Percentiles rank a stretch among this genome's conserved stretches.
Evolutionary conservation across 345 rosid genomes (phyloP).

Genomic region (Boechera divaricarpa): DNA sequence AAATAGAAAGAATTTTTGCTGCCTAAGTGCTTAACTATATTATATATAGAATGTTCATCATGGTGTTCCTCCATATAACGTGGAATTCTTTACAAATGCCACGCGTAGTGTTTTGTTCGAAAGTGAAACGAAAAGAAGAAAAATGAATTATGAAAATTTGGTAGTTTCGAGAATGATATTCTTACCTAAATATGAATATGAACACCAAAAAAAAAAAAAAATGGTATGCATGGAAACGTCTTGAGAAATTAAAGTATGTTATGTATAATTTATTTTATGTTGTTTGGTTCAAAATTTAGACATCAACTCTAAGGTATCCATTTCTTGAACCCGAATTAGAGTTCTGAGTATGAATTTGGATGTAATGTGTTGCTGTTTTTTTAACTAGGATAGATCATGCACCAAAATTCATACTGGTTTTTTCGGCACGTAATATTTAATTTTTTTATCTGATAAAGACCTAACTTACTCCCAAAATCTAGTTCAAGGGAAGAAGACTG

Average conservation of each 20-base stretch:
- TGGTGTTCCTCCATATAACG: conserved; percentile 35
- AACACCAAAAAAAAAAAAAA: no score
- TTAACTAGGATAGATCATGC: no score
- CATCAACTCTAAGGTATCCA: neutral
- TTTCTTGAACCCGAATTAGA: neutral
- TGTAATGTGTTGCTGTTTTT: no score
- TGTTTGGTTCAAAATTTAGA: neutral
- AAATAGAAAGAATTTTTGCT: conserved; percentile 35
- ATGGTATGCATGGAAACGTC: neutral
- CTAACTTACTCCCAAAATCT: no score
- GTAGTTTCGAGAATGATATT: conserved; percentile 30
- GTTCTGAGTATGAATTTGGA: no score
- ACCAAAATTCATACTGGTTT: no score
- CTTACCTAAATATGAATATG: conserved; percentile 20
- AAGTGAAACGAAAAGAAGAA: conserved; percentile 28
- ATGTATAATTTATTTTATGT: neutral
- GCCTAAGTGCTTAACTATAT: conserved; percentile 21
- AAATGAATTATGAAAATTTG: conserved; percentile 26
- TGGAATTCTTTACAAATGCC: conserved; percentile 23
- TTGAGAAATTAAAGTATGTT: neutral
- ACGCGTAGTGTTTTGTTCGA: conserved; percentile 20
- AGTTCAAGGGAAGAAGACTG: no score
- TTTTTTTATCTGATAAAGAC: no score
- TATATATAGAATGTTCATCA: conserved; percentile 28
- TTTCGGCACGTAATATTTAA: no score